Evolutionary conservation across 2,329 filamentous ascomycete species (phyloP).

Genomic region (Aspergillus melleus): DNA sequence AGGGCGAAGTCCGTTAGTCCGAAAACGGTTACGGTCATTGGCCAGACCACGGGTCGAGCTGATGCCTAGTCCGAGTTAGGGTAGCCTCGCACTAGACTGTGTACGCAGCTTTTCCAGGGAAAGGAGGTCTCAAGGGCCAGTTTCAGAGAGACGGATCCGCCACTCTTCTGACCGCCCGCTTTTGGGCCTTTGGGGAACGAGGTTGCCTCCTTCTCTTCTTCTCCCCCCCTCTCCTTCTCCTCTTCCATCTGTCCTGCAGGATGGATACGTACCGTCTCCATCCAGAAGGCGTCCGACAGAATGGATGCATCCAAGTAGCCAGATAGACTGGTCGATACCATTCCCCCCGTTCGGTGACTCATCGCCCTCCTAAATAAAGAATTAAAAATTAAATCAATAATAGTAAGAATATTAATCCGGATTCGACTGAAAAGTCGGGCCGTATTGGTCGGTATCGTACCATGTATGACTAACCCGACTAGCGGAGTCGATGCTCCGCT

Average conservation of each 20-base stretch:
- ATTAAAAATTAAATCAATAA: background rate
- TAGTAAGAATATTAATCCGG: background rate
- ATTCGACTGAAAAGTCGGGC: background rate
- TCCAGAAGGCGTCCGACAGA: background rate
- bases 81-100: constrained; percentile 3
- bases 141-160: constrained; percentile 16
- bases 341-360: background rate
- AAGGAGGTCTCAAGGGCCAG: constrained; percentile 5
- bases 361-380: background rate
- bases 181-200: constrained; percentile 18
- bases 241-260: constrained; percentile 3
- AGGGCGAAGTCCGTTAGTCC: constrained; percentile 14
- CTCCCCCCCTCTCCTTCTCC: background rate
- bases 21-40: constrained; percentile 19
- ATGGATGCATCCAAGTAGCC: background rate
- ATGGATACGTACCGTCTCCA: constrained; percentile 5
- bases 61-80: constrained; percentile 15
- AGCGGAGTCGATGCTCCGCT: background rate
- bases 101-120: constrained; percentile 18
- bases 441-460: constrained; percentile 8
- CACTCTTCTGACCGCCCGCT: constrained; percentile 16
- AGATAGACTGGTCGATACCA: background rate
- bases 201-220: constrained; percentile 1
- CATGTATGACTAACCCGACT: constrained; percentile 6
- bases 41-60: constrained; percentile 8